A percentile compares a stretch with the other conserved stretches of the same genome.
These are phyloP conservation scores for Aquanectria penicillioides DNA, from an alignment of 2,329 filamentous ascomycete genomes.

Conservation along the genomic window DNA sequence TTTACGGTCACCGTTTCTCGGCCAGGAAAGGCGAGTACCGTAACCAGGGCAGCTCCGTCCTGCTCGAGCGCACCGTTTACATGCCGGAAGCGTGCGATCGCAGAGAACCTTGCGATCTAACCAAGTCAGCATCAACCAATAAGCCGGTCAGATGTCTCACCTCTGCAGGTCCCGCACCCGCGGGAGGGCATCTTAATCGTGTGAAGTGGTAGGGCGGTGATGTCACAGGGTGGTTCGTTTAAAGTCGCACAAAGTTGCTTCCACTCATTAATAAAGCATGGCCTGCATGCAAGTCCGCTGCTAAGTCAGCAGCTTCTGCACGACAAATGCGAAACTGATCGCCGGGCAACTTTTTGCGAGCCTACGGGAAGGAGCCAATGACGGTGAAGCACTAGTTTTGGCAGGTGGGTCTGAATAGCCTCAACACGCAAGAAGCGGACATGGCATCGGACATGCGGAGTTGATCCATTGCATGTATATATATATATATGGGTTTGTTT, in stretches of 20 bases:
- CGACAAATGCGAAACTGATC: background rate
- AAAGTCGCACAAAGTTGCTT: background rate
- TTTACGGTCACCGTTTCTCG: conserved; percentile 12
- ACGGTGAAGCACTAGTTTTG: background rate
- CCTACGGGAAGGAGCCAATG: background rate
- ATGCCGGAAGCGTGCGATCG: conserved; percentile 24
- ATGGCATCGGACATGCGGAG: no score
- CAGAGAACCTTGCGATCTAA: conserved; percentile 34
- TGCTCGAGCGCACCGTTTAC: conserved; percentile 17
- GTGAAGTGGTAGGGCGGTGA: no score
- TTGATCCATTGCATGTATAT: no score
- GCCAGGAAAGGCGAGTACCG: conserved; percentile 30
- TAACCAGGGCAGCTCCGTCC: conserved; percentile 26
- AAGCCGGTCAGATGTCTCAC: background rate
- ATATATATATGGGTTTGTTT: no score
- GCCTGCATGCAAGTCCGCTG: background rate
- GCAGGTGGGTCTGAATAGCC: background rate
- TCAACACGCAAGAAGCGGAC: no score
- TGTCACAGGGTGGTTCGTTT: no score
- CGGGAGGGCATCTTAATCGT: conserved; percentile 15
- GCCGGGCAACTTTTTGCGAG: conserved; percentile 13
- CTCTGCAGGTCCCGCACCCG: conserved; percentile 30
- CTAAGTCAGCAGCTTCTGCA: background rate
- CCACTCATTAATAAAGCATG: background rate
- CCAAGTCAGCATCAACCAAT: conserved; percentile 3